These are phyloP conservation scores for Aspergillus kassunensis DNA, from an alignment of 495 filamentous ascomycete species.

Conservation along the genomic window DNA sequence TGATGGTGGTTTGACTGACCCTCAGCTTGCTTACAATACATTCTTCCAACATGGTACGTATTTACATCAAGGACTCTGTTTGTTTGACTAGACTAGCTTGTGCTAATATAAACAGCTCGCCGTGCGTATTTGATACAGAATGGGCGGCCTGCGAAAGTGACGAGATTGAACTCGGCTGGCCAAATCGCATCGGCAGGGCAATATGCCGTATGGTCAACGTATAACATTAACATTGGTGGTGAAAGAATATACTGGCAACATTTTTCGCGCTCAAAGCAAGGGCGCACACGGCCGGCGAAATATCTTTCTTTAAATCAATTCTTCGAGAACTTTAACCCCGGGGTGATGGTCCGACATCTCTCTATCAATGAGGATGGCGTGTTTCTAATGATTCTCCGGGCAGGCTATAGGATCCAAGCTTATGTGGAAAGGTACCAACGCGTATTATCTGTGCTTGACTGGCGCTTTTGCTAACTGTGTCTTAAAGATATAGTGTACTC, in stretches of 20 bases:
- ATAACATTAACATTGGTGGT: too few species aligned
- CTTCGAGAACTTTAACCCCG: too few species aligned
- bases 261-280: background rate
- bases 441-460: background rate
- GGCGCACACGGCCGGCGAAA: background rate
- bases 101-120: background rate
- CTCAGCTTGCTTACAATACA: background rate
- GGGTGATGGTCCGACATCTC: background rate
- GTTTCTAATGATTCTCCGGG: background rate
- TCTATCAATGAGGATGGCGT: background rate
- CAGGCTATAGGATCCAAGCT: background rate
- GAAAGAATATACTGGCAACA: background rate
- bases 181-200: background rate
- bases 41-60: background rate
- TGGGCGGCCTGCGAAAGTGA: background rate
- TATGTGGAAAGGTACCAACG: background rate
- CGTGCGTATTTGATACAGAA: background rate
- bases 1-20: too few species aligned
- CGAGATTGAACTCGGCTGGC: background rate
- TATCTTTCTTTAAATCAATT: background rate
- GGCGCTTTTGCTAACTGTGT: background rate
- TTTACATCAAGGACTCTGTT: too few species aligned
- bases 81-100: background rate
- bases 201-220: background rate
- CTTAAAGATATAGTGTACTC: background rate